Conservation (phyloP, 371 early-diverging fungal species). For the Rhizopus arrhizus region DNA sequence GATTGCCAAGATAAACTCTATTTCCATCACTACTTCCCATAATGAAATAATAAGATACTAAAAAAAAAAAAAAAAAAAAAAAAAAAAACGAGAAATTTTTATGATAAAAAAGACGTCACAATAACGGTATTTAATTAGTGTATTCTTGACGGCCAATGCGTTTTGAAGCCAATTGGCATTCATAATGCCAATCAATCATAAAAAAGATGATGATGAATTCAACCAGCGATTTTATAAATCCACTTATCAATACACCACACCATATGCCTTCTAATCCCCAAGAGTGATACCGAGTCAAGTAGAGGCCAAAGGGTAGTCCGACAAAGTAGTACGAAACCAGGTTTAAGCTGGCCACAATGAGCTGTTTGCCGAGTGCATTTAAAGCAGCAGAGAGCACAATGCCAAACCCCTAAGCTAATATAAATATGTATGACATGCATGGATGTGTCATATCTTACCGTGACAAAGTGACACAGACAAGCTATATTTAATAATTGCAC, state of each 20-base stretch:
- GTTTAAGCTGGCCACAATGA: conserved; percentile 40
- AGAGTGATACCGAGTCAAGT: conserved; percentile 27
- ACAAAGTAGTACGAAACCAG: conserved; percentile 35
- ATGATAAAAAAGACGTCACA: conserved; percentile 8
- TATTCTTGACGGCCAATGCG: conserved; percentile 33
- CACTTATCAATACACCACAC: conserved; percentile 42
- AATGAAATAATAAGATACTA: conserved; percentile 1
- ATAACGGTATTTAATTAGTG: conserved; percentile 2
- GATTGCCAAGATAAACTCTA: conserved; percentile 68
- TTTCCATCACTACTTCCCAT: not conserved
- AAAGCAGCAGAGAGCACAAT: conserved; percentile 36
- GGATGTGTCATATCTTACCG: conserved; percentile 18
- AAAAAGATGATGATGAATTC: conserved; percentile 28
- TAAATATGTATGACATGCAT: not conserved
- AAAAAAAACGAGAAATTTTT: conserved; percentile 8
- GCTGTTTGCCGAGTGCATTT: conserved; percentile 45
- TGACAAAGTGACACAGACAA: conserved; percentile 71
- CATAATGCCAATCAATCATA: conserved; percentile 31
- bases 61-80: conserved; percentile 11
- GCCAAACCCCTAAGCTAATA: conserved; percentile 33
- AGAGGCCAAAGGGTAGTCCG: conserved; percentile 45
- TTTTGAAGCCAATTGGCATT: conserved; percentile 26
- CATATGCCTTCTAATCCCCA: conserved; percentile 45
- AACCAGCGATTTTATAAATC: conserved; percentile 32
- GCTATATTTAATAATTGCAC: conserved; percentile 72